Evolutionary conservation across 495 filamentous ascomycete species (phyloP).

Genomic region (Tuber umbilicatum): DNA sequence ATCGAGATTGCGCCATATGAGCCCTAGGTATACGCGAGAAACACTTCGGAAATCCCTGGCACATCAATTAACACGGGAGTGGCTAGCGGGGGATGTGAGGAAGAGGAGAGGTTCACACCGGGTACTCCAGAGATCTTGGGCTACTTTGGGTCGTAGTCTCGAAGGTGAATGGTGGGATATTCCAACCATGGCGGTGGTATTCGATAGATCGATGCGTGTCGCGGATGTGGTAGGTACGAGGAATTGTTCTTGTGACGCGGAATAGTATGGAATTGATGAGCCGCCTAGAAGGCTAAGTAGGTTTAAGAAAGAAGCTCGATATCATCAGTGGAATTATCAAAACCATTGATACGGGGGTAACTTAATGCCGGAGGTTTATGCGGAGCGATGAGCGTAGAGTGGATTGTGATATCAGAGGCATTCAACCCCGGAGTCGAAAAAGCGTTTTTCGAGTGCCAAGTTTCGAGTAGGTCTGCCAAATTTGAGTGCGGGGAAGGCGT

Average conservation of each 20-base stretch:
- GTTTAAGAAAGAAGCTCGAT: neutral
- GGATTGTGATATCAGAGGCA: neutral
- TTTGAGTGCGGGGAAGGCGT: too few relatives aligned
- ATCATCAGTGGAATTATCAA: neutral
- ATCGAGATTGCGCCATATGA: slow-evolving; percentile 76
- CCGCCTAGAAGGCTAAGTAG: neutral
- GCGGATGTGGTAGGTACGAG: slow-evolving; percentile 14
- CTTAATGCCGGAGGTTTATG: neutral
- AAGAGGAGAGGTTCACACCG: slow-evolving; percentile 46
- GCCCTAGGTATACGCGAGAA: slow-evolving; percentile 67
- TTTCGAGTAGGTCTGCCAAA: too few relatives aligned
- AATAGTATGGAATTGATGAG: neutral
- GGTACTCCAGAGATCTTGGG: slow-evolving; percentile 81
- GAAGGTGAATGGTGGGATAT: slow-evolving; percentile 72
- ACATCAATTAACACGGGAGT: neutral
- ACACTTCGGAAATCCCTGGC: slow-evolving; percentile 43
- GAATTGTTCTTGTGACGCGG: neutral
- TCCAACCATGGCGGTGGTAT: slow-evolving; percentile 47
- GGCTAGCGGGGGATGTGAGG: neutral
- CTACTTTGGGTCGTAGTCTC: slow-evolving; percentile 66
- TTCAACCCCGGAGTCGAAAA: too few relatives aligned
- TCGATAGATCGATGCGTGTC: slow-evolving; percentile 11
- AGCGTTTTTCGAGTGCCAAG: too few relatives aligned
- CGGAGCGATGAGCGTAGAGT: neutral
- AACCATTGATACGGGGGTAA: neutral